phyloP scores from a whole-genome alignment of 345 rosid genomes.

The Trapa bicornis region DNA sequence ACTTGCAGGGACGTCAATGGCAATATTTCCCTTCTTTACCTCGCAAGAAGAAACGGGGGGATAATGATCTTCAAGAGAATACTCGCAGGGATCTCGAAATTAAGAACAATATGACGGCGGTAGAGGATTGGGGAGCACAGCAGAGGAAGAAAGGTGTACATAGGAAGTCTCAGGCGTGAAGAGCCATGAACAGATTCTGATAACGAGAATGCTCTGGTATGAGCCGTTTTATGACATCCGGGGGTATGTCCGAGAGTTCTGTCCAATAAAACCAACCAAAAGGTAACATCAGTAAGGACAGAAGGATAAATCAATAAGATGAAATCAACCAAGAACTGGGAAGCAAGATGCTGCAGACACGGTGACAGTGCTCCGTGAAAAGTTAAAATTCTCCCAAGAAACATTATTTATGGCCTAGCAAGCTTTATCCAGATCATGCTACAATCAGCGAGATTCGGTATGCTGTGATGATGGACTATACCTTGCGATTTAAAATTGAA shows the following conservation, averaged over 20 bases:
- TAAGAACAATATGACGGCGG: neutral
- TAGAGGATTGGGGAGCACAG: neutral
- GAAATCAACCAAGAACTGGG: no score
- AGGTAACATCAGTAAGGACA: neutral
- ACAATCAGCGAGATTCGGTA: neutral
- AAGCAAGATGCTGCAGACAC: no score
- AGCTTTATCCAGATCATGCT: neutral
- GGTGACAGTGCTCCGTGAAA: no score
- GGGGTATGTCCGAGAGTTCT: constrained; percentile 69
- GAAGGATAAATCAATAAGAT: no score
- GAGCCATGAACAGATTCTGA: constrained; percentile 87
- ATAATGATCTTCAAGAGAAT: neutral
- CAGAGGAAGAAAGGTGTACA: neutral
- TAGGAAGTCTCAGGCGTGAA: constrained; percentile 26
- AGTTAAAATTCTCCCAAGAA: no score
- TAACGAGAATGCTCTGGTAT: constrained; percentile 88
- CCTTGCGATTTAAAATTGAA: constrained; percentile 79
- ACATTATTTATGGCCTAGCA: neutral
- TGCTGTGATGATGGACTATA: constrained; percentile 7
- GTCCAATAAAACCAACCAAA: constrained; percentile 7
- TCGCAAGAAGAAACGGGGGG: neutral
- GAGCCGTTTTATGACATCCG: constrained; percentile 50
- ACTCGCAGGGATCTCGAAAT: neutral
- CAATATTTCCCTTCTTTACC: neutral
- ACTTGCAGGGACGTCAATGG: neutral